phyloP scores from a whole-genome alignment of 148 eudicot genomes.

The Salicornia ramosissima region DNA sequence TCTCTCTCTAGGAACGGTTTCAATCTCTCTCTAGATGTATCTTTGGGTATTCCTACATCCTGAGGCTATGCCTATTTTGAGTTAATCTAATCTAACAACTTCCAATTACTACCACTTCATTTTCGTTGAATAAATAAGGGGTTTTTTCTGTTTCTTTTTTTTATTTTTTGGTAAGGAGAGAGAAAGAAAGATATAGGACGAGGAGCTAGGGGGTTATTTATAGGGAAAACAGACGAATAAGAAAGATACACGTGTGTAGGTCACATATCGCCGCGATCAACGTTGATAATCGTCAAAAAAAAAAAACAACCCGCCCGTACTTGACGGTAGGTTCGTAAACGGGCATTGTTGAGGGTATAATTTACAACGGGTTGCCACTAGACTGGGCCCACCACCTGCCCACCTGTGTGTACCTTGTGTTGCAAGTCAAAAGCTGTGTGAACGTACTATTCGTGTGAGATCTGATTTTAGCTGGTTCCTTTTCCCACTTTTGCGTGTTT shows the following conservation, averaged over 20 bases:
- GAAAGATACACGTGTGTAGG: constrained; percentile 25
- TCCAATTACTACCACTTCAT: background rate
- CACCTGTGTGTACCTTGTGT: background rate
- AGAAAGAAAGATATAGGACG: background rate
- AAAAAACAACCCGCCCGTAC: background rate
- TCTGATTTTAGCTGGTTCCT: background rate
- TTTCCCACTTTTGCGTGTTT: background rate
- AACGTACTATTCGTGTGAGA: background rate
- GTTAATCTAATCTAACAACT: constrained; percentile 16
- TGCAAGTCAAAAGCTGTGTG: background rate
- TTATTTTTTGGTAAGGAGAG: constrained; percentile 7
- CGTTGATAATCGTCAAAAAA: background rate
- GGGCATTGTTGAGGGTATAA: background rate
- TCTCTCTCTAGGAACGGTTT: constrained; percentile 1
- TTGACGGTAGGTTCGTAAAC: background rate
- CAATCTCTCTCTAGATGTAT: background rate
- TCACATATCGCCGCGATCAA: background rate
- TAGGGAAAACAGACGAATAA: constrained; percentile 20
- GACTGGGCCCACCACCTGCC: background rate
- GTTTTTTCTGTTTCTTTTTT: background rate
- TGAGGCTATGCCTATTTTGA: constrained; percentile 9
- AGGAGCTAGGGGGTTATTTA: constrained; percentile 16
- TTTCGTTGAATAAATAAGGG: no score
- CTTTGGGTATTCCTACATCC: background rate
- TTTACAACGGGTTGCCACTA: background rate